These are phyloP conservation scores for Globisporangium solare DNA, from an alignment of 352 stramenopile genomes.

Conservation along the genomic window DNA sequence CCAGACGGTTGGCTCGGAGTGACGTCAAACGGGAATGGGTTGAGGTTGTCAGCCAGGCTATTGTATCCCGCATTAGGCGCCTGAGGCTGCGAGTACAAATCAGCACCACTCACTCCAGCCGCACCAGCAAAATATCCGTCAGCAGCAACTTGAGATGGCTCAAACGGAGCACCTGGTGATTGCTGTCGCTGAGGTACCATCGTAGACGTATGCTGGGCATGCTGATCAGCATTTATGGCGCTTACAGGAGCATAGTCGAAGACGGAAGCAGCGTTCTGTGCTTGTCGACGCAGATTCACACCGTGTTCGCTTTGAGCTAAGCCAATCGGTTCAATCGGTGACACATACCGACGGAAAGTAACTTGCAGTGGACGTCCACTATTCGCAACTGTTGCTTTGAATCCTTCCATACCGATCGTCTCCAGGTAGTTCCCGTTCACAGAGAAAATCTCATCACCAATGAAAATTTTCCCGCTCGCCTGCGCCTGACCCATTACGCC, in stretches of 20 bases:
- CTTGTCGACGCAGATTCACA: conserved; percentile 10
- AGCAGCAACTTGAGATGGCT: conserved; percentile 8
- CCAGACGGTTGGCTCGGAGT: conserved; percentile 18
- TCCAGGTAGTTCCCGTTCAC: conserved; percentile 65
- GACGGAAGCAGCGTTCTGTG: conserved; percentile 3
- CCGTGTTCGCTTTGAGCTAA: conserved; percentile 4
- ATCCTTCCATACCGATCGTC: conserved; percentile 76
- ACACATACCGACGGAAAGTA: conserved; percentile 50
- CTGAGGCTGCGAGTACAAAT: conserved; percentile 8
- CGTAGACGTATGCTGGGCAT: conserved; percentile 1
- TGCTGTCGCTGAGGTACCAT: conserved; percentile 5
- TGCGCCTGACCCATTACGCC: conserved; percentile 71
- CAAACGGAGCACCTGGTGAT: conserved; percentile 19
- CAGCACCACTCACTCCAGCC: background rate
- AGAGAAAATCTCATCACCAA: conserved; percentile 77
- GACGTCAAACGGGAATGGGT: conserved; percentile 28
- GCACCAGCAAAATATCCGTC: conserved; percentile 9
- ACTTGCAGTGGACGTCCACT: conserved; percentile 62
- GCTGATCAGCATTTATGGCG: background rate
- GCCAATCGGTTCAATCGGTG: conserved; percentile 5
- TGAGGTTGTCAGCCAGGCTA: conserved; percentile 19
- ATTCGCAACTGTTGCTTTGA: conserved; percentile 61
- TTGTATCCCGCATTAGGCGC: conserved; percentile 1
- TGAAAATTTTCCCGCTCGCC: conserved; percentile 56
- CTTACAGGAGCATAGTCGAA: conserved; percentile 12